These are phyloP conservation scores for Cladophialophora exuberans DNA, from an alignment of 2,329 filamentous ascomycete genomes.

Conservation along the genomic window DNA sequence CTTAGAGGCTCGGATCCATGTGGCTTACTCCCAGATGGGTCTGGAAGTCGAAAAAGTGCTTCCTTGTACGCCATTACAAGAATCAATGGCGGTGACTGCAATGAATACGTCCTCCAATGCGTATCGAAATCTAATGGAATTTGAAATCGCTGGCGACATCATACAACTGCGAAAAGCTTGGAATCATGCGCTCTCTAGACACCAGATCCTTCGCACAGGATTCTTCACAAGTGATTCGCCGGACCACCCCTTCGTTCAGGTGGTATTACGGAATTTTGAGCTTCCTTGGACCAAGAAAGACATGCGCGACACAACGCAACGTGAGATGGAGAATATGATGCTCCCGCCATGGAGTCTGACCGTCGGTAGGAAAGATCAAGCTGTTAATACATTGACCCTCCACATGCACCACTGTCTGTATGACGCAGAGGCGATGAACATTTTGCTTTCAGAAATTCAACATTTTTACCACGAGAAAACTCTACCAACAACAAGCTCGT, in stretches of 20 bases:
- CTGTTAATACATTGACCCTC: slow-evolving; percentile 44
- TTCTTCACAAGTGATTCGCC: slow-evolving; percentile 69
- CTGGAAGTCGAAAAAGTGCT: slow-evolving; percentile 60
- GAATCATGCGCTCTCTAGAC: slow-evolving; percentile 64
- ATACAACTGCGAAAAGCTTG: slow-evolving; percentile 62
- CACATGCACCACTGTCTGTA: slow-evolving; percentile 82
- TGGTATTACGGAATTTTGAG: slow-evolving; percentile 60
- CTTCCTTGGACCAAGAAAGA: slow-evolving; percentile 45
- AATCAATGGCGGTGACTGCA: slow-evolving; percentile 76
- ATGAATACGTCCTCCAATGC: slow-evolving; percentile 49
- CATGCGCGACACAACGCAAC: background rate
- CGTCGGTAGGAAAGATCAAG: background rate
- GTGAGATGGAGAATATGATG: slow-evolving; percentile 13
- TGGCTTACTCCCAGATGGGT: slow-evolving; percentile 28
- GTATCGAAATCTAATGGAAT: slow-evolving; percentile 74
- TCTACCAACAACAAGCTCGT: slow-evolving; percentile 58
- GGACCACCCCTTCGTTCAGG: slow-evolving; percentile 70
- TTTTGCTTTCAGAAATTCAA: slow-evolving; percentile 73
- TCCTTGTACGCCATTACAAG: slow-evolving; percentile 85
- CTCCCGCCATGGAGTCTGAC: slow-evolving; percentile 28
- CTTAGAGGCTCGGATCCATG: slow-evolving; percentile 6
- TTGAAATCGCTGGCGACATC: slow-evolving; percentile 60
- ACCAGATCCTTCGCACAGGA: slow-evolving; percentile 76
- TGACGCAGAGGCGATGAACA: slow-evolving; percentile 76
- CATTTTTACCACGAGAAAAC: slow-evolving; percentile 51